Percentiles rank a stretch among this genome's conserved stretches.
These are phyloP conservation scores for Cichorium intybus DNA, from an alignment of 140 eudicot species.

Conservation along the genomic window DNA sequence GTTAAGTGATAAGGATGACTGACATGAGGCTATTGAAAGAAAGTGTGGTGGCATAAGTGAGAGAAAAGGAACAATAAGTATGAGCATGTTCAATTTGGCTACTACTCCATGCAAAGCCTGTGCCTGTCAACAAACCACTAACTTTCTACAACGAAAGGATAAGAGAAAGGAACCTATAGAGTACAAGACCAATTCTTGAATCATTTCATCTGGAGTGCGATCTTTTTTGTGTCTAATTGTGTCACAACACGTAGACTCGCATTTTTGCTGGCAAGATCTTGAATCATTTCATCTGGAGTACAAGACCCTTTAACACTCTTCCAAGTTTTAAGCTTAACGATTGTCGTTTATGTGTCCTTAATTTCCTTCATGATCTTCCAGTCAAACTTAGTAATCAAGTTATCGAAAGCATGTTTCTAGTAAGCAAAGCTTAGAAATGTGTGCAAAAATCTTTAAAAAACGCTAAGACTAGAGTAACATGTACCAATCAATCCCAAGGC, in stretches of 20 bases:
- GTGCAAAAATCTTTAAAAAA: slow-evolving; percentile 8
- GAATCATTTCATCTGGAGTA: slow-evolving; percentile 18
- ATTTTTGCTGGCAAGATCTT: slow-evolving; percentile 6
- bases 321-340: slow-evolving; percentile 4
- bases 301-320: not conserved
- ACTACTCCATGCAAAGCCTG: slow-evolving; percentile 37
- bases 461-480: slow-evolving; percentile 17
- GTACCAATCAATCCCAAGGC: slow-evolving; percentile 26
- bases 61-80: slow-evolving; percentile 31
- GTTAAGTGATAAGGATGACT: slow-evolving; percentile 9
- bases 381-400: slow-evolving; percentile 19
- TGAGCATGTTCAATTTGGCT: slow-evolving; percentile 32
- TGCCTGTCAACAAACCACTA: slow-evolving; percentile 45
- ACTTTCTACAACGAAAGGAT: slow-evolving; percentile 30
- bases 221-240: slow-evolving; percentile 31
- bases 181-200: slow-evolving; percentile 24
- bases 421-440: slow-evolving; percentile 13
- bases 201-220: slow-evolving; percentile 20
- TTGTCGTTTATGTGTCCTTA: slow-evolving; percentile 3
- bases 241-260: slow-evolving; percentile 32
- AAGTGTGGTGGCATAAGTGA: slow-evolving; percentile 20
- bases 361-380: not conserved
- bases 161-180: slow-evolving; percentile 11
- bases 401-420: slow-evolving; percentile 9
- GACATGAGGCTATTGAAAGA: slow-evolving; percentile 4